These are phyloP conservation scores for Magnaporthales sp. DNA, from an alignment of 2,329 filamentous ascomycete species.

Conservation along the genomic window DNA sequence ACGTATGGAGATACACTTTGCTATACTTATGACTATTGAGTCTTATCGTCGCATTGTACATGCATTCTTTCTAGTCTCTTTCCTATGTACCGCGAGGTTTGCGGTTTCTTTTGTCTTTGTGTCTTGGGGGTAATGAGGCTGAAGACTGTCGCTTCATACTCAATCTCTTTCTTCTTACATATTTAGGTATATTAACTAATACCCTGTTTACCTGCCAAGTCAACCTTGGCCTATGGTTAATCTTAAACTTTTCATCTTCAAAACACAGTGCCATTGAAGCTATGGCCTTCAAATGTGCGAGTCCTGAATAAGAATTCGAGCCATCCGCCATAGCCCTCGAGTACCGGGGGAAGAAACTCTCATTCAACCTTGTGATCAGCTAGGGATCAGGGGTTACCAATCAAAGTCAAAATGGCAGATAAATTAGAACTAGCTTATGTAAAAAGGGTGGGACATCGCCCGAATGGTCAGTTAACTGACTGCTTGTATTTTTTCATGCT, in stretches of 20 bases:
- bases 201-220: background rate
- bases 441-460: background rate
- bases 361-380: background rate
- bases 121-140: background rate
- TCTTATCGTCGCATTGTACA: background rate
- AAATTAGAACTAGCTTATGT: background rate
- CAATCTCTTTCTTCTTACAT: background rate
- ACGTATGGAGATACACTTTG: slow-evolving; percentile 11
- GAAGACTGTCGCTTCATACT: background rate
- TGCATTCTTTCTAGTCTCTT: background rate
- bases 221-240: background rate
- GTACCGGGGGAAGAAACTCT: background rate
- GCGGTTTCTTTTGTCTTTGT: background rate
- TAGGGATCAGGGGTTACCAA: background rate
- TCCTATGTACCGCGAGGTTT: background rate
- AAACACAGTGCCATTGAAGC: too few relatives aligned
- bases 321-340: background rate
- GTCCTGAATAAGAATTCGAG: background rate
- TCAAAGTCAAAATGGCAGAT: background rate
- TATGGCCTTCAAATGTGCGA: too few relatives aligned
- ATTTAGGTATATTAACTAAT: background rate
- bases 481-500: background rate
- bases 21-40: slow-evolving; percentile 10
- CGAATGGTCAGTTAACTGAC: background rate
- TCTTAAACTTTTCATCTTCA: background rate